These are phyloP conservation scores for Boletus mariae DNA, from an alignment of 1,284 basidiomycete genomes.

Conservation along the genomic window DNA sequence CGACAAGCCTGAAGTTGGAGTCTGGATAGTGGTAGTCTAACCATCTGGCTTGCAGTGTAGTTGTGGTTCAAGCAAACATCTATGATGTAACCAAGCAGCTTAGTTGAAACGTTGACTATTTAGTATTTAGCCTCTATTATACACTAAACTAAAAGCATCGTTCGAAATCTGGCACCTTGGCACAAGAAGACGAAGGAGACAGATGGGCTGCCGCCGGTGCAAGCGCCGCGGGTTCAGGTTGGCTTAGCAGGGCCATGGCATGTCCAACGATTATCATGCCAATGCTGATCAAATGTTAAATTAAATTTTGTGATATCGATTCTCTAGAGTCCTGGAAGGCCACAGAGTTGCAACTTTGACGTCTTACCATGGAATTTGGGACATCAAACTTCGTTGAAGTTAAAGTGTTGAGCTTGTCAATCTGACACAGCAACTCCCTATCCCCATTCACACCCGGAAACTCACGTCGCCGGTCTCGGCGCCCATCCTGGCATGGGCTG, in stretches of 20 bases:
- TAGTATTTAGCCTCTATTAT: too few species aligned
- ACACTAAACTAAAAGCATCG: too few species aligned
- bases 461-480: conserved; percentile 25
- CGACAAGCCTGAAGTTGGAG: not conserved
- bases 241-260: not conserved
- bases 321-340: not conserved
- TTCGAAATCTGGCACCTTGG: too few species aligned
- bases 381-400: not conserved
- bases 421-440: not conserved
- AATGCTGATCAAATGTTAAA: not conserved
- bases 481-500: conserved; percentile 40
- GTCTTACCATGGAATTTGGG: not conserved
- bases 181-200: too few species aligned
- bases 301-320: not conserved
- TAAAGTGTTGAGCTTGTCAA: not conserved
- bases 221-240: not conserved
- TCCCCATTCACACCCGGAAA: not conserved
- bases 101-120: too few species aligned
- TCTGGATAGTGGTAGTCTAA: conserved; percentile 2
- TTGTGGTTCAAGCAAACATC: not conserved
- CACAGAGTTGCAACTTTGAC: not conserved
- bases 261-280: not conserved
- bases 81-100: too few species aligned
- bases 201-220: not conserved
- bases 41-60: conserved; percentile 7